Evolutionary conservation across 306 rosid species (phyloP).

Genomic region (Trifolium fragiferum): DNA sequence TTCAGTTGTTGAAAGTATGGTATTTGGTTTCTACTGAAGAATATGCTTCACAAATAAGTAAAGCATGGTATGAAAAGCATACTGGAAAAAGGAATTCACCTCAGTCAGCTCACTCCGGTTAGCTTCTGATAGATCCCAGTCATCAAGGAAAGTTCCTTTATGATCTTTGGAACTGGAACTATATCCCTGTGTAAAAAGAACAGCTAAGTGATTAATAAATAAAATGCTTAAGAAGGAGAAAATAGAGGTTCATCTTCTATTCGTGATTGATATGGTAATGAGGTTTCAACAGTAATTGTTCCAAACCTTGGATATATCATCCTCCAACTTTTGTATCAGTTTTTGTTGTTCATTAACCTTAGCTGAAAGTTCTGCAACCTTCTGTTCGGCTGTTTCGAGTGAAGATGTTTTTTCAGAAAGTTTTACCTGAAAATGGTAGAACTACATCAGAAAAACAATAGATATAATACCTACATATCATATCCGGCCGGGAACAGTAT

Average conservation of each 20-base stretch:
- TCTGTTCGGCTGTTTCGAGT: constrained; percentile 77
- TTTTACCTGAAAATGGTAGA: constrained; percentile 63
- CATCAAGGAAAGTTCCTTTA: constrained; percentile 76
- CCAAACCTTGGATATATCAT: constrained; percentile 90
- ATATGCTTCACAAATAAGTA: constrained; percentile 21
- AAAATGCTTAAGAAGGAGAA: constrained; percentile 22
- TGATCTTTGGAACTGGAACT: constrained; percentile 88
- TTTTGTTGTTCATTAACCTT: constrained; percentile 82
- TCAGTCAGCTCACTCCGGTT: constrained; percentile 75
- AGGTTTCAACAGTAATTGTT: constrained; percentile 30
- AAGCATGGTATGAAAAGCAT: constrained; percentile 34
- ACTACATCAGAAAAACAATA: constrained; percentile 40
- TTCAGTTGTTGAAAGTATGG: constrained; percentile 33
- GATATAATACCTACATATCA: constrained; percentile 23
- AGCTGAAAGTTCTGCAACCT: constrained; percentile 64
- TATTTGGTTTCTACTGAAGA: constrained; percentile 28
- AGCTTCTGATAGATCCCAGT: constrained; percentile 95
- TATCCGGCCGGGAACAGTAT: constrained; percentile 2
- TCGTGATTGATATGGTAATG: constrained; percentile 25
- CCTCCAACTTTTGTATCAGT: constrained; percentile 93
- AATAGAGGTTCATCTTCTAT: constrained; percentile 13
- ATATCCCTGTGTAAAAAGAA: constrained; percentile 69
- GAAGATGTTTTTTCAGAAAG: constrained; percentile 74
- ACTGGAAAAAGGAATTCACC: constrained; percentile 54
- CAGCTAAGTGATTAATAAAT: constrained; percentile 31